Evolutionary conservation across 176 grass and related monocot genomes (phyloP), one percentile per base, ranked within the genome.

Genomic region (Pontederia crassipes): DNA sequence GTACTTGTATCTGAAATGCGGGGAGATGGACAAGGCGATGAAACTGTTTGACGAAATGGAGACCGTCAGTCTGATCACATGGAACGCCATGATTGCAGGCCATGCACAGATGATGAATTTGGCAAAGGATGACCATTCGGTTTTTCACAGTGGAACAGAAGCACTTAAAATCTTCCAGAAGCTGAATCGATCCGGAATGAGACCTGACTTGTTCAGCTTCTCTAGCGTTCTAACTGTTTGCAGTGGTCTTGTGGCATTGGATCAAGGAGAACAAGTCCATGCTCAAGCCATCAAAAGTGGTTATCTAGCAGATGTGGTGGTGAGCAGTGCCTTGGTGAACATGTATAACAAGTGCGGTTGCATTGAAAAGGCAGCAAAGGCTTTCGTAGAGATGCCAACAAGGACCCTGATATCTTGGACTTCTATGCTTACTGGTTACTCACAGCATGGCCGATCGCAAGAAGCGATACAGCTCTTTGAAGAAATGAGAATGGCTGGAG

Each of bases 341-440:
- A 95, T 95, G 89, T 95, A 95, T 46, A 89, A 65, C 72, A 95
- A 95, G 68, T 95, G 89, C 56, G 89, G 89, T 12, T 75, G 54
- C 51, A 80, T 89, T 4, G 72, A 86, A 5, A 55, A 81, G 16
- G 82, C 82, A 64, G 78, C 71, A 54, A 95, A 89, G 75, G 85
- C 82, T 2, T 95, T 95, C 49, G 61, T 80, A 0, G 85, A 95
- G 66, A 95, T 89, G 85, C 68, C 76, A 12, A 82, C 29, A 55
- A 81, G 89, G 16, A 86, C 85, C 15, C 59, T 75, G 65, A 73
- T 95, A 73, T 80, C 82, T n/a, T 95, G 85, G 85, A 95, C 85
- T 71, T 85, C 82, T 50, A 89, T 95, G 89, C 81, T 95, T 26
- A 80, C 89, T 17, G 76, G 73, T 10, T 95, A 89, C 71, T 86